Evolutionary conservation across 257 asterid species (phyloP), one percentile per base, ranked within the genome.

Genomic region (Eucommia ulmoides): DNA sequence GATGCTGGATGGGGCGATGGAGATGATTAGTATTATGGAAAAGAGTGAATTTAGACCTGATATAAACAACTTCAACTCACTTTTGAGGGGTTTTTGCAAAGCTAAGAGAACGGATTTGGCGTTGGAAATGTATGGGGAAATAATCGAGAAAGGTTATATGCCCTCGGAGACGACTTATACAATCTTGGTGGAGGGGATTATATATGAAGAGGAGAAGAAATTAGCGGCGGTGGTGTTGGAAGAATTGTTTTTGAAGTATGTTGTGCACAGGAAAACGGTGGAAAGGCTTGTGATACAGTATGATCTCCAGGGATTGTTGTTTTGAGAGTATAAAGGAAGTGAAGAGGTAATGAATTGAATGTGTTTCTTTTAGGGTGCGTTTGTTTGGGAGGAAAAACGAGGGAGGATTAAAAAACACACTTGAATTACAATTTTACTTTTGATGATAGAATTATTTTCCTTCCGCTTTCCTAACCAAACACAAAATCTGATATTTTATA

Each of bases 11-110:
- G 82, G 87, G 7, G 95, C 94, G 6, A 55, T 79, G 59, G 80
- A 71, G 22, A 61, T 88, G 10, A 57, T 88, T 10, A 53, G 51
- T 49, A 73, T 74, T 33, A 70, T 88, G 87, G 93, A 84, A 19
- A 81, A 71, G 35, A 71, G 69, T 38, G 81, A 89, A 2, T 49
- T 61, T 25, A 64, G 29, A 24, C 95, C 92, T 1, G 87, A 78
- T 11, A 55, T 70, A 5, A 84, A 84, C 20, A 82, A 77, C 53
- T 77, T 55, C 70, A 82, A 82, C 9, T 83, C 94, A 0, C 81
- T 88, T 23, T 77, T 88, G 53, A 84, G 79, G 9, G 97, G 95
- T 60, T 61, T 88, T 10, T 82, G 97, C 68, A 84, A 88, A 60
- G 75, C 89, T 22, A 64, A 52, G 23, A 72, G 94, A 41, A 82